Base-by-base conservation (phyloP, 1,139 yeast genomes). In the Suhomyces maxii region DNA sequence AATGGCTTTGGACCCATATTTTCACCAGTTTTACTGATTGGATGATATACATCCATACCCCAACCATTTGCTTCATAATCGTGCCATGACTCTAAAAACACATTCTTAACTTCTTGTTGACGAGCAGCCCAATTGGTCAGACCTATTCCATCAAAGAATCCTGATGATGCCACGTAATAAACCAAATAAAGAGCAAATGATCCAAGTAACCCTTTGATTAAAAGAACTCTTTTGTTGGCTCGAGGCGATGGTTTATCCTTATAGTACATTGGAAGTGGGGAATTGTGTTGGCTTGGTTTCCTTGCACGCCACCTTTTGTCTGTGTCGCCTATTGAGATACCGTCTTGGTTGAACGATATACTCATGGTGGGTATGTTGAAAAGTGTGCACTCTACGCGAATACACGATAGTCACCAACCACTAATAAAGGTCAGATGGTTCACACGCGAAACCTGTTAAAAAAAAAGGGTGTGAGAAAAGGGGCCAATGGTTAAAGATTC, bases 1-100 rank as follows among this genome's bases (percentile, higher is more conserved):
- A 91, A 68, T 1, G 98, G 97, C 48, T 76, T 66, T 7, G 84
- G 84, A 1, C 89, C 91, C 90, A 89, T 86, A 59, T 89, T 87
- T 49, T 77, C 72, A n/a, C 89, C 90, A 1, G 58, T 63, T 45
- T 82, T 79, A 11, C 77, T 63, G 14, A 86, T 61, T 0, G 97
- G 79, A 26, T 70, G 67, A 58, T 84, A 87, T 3, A 81, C 77
- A 56, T 87, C 95, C 48, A 70, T 72, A 3, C 97, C 97, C 95
- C 95, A 90, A 0, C 89, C 98, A 57, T 86, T 76, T 42, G 75
- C 68, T 44, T 80, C 83, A 59, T 91, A 91, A 42, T 87, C 87
- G 34, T 73, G 73, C 97, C 97, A 91, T 10, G 95, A 80, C 40
- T 83, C 84, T 51, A 83, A 69, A 61, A 91, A 88, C 7, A 83